Conservation (phyloP, 768 basidiomycete species). For the Pisolithus albus region DNA sequence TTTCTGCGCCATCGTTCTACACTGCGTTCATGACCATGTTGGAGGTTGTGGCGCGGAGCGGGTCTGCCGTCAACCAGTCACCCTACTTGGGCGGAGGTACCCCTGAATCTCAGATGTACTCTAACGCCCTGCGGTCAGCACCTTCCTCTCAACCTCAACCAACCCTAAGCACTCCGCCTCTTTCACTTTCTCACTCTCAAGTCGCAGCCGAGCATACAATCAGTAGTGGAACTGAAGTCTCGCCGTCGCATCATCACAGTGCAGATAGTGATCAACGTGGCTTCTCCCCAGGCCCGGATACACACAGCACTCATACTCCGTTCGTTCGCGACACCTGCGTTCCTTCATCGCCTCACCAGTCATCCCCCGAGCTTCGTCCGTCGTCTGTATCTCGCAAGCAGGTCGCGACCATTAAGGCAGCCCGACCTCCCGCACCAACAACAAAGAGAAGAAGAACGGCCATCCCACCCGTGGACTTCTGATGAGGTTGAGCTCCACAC, state of each 20-base stretch:
- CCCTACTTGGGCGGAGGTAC: slow-evolving; percentile 12
- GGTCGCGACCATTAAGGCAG: slow-evolving; percentile 10
- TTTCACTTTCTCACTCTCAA: background rate
- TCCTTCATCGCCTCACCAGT: slow-evolving; percentile 1
- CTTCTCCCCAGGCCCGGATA: slow-evolving; percentile 1
- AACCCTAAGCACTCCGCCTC: background rate
- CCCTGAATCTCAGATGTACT: slow-evolving; percentile 11
- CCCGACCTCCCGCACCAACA: slow-evolving; percentile 14
- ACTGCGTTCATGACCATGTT: slow-evolving; percentile 22
- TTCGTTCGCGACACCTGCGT: slow-evolving; percentile 3
- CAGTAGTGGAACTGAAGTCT: background rate
- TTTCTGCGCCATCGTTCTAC: background rate
- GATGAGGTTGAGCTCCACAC: slow-evolving; percentile 10
- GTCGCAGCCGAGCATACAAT: background rate
- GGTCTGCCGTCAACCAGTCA: slow-evolving; percentile 13
- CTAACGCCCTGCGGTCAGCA: background rate
- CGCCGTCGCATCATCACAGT: slow-evolving; percentile 4
- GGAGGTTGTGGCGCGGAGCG: slow-evolving; percentile 24
- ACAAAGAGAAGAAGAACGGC: slow-evolving; percentile 26
- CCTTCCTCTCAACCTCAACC: slow-evolving; percentile 8
- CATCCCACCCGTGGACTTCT: slow-evolving; percentile 13
- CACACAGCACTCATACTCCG: slow-evolving; percentile 5
- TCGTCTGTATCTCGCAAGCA: slow-evolving; percentile 19
- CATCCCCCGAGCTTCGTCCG: slow-evolving; percentile 4
- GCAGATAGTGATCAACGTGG: slow-evolving; percentile 3